Base-by-base conservation (phyloP, 2,329 filamentous ascomycete genomes). In the Allantophomopsis cytisporea region DNA sequence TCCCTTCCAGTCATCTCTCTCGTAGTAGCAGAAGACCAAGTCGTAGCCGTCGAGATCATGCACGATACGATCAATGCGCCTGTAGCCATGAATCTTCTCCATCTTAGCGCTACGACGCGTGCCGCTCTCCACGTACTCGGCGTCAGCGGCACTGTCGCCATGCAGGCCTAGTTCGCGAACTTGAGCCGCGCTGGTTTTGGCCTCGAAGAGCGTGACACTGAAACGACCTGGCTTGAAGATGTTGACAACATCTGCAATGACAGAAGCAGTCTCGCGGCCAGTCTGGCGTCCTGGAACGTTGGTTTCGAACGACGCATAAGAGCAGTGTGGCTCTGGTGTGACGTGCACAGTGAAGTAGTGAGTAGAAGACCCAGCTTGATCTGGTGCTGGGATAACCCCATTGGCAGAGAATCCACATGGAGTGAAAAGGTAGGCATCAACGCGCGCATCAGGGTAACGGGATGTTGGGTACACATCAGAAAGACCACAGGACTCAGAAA, bases 311-410 rank as follows among this genome's bases (percentile, higher is more conserved):
- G 87, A 95, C 30, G 91, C 91, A 59, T 94, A 98, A 5, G 88
- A 95, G 68, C 89, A 98, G 54, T 94, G 79, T 12, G 89, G 86
- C 68, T 98, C 91, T 0, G 91, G 91, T 0, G 91, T 98, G 48
- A 98, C 91, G 56, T 98, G 91, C 17, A 98, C 91, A 1, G 89
- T 98, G 63, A 95, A 98, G 65, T 98, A 98, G 63, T 96, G 87
- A 55, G 43, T 68, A 62, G 57, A 64, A 37, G 50, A 55, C 47
- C 57, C 66, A 28, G 63, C 63, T 39, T 68, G 65, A 12, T 72
- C 65, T 0, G 84, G 78, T 37, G 86, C 80, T 6, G 91, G 91
- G 33, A 98, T 75, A 15, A 98, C 88, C 39, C 87, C 91, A 54
- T 98, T 98, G 58, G 91, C 91, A 6, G 88, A 95, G 63, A 94